Evolutionary conservation across 306 rosid genomes (phyloP), one percentile per base, ranked within the genome.

Genomic region (Hippophae rhamnoides): DNA sequence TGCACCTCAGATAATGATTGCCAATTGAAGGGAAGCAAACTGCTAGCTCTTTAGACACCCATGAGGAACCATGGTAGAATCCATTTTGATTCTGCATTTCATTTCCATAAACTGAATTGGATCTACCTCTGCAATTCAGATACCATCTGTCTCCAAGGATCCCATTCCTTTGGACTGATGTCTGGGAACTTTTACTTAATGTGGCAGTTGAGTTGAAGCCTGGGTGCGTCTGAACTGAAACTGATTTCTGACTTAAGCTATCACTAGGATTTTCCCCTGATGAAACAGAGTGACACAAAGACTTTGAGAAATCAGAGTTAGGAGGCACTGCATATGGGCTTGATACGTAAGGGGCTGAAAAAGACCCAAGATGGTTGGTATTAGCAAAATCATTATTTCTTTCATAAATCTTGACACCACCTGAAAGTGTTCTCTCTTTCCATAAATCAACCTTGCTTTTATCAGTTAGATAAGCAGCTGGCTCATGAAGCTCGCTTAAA

Each of bases 261-360:
- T 83, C 56, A 62, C 60, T 84, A 41, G 81, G 78, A 71, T 73
- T 79, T 72, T 80, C 92, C 94, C 84, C 83, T 56, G 95, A 81
- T 61, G 86, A 78, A 62, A 78, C 77, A 9, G 90, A 79, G 64
- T 76, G 84, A 69, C 84, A 73, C 92, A 82, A 81, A 48, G 94
- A 61, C 77, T 69, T 87, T 0, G 72, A 60, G 68, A 76, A 51
- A 56, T 87, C 85, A 52, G 72, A 67, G 31, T 85, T 68, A 60
- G 87, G 71, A 62, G 80, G 57, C 64, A 71, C 57, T 38, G 63
- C 70, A 67, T 53, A 64, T 53, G 72, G 72, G 61, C 75, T 67
- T 42, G 79, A 75, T 66, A 73, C 49, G 62, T 76, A 77, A 61
- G 84, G 66, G 47, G 82, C 71, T 63, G 64, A 43, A 65, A 71